phyloP scores from a whole-genome alignment of 176 grass and related monocot genomes.

The Carex kokanica region DNA sequence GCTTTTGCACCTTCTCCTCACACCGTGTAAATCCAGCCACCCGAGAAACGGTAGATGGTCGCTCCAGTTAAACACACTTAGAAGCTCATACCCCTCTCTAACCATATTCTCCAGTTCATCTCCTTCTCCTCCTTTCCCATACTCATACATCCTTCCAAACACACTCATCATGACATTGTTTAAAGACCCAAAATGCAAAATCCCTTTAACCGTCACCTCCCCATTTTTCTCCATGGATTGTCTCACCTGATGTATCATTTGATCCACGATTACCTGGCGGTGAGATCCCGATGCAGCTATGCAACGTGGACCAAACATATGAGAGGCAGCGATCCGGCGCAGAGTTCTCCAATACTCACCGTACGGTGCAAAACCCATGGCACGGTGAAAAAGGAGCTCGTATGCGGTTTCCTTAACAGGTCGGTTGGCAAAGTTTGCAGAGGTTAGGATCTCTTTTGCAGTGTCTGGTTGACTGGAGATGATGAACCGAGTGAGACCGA shows the following conservation, averaged over 20 bases:
- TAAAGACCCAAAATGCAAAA: constrained; percentile 53
- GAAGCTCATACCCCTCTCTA: constrained; percentile 61
- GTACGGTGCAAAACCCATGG: constrained; percentile 80
- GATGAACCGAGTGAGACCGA: constrained; percentile 67
- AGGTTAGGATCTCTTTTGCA: constrained; percentile 62
- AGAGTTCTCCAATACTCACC: constrained; percentile 70
- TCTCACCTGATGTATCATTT: constrained; percentile 35
- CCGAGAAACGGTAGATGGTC: constrained; percentile 51
- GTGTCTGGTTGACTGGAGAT: constrained; percentile 62
- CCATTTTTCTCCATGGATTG: constrained; percentile 36
- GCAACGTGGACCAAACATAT: constrained; percentile 58
- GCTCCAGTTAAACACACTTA: constrained; percentile 65
- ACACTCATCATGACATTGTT: constrained; percentile 57
- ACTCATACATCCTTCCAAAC: constrained; percentile 46
- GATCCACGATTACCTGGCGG: constrained; percentile 36
- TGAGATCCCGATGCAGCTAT: constrained; percentile 28
- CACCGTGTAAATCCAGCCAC: constrained; percentile 61
- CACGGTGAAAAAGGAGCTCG: constrained; percentile 72
- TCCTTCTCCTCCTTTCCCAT: constrained; percentile 24
- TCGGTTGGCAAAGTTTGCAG: constrained; percentile 63
- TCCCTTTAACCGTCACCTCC: constrained; percentile 10
- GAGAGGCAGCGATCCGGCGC: constrained; percentile 37
- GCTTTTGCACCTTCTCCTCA: constrained; percentile 41
- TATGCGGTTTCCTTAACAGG: constrained; percentile 71
- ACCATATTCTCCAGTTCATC: constrained; percentile 48